Percentiles rank a stretch among this genome's conserved stretches.
phyloP scores from a whole-genome alignment of 371 early-diverging fungal genomes.

The Circinella minor region DNA sequence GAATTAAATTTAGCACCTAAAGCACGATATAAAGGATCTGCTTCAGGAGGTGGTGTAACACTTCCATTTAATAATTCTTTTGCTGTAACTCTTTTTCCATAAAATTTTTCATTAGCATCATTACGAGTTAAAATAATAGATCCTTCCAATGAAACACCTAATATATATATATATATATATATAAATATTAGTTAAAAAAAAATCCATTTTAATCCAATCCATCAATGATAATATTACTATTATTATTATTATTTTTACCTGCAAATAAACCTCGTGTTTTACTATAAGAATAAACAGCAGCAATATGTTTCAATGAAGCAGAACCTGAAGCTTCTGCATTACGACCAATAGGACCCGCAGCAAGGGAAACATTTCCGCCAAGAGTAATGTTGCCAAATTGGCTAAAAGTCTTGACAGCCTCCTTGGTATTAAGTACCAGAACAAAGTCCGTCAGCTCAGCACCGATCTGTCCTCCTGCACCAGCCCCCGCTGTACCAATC shows the following conservation, averaged over 20 bases:
- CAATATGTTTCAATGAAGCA: slow-evolving; percentile 72
- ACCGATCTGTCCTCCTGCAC: slow-evolving; percentile 88
- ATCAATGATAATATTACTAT: no score
- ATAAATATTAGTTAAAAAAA: no score
- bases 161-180: background rate
- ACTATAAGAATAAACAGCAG: slow-evolving; percentile 90
- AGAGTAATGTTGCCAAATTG: slow-evolving; percentile 91
- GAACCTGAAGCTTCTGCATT: slow-evolving; percentile 90
- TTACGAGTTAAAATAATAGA: slow-evolving; percentile 88
- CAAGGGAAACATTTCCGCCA: slow-evolving; percentile 84
- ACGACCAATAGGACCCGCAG: slow-evolving; percentile 92
- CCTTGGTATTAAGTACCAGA: slow-evolving; percentile 82
- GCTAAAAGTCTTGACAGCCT: slow-evolving; percentile 88
- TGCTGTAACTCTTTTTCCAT: slow-evolving; percentile 77
- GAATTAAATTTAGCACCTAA: slow-evolving; percentile 44
- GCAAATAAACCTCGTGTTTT: slow-evolving; percentile 91
- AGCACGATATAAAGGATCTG: slow-evolving; percentile 82
- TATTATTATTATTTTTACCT: slow-evolving; percentile 29
- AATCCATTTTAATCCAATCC: no score
- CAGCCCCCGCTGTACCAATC: slow-evolving; percentile 78
- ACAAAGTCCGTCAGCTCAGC: slow-evolving; percentile 94
- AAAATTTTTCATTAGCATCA: slow-evolving; percentile 89
- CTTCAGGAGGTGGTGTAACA: slow-evolving; percentile 79
- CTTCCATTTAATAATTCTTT: slow-evolving; percentile 81
- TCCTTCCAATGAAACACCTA: slow-evolving; percentile 88